Percentiles rank a stretch among this genome's conserved stretches.
Conservation (phyloP, 306 rosid genomes). For the Canavalia ensiformis region DNA sequence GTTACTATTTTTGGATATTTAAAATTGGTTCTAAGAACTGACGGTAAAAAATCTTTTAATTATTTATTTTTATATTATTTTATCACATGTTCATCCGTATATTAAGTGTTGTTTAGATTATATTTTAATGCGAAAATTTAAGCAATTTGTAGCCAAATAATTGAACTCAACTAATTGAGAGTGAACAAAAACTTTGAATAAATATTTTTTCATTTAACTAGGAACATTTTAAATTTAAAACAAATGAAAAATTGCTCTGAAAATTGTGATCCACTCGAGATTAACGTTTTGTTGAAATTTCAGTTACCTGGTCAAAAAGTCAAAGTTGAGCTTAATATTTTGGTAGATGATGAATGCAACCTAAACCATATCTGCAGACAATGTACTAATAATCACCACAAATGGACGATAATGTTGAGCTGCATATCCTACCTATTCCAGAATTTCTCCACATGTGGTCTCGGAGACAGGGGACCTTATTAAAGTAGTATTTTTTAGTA, state of each 20-base stretch:
- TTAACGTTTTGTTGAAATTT: slow-evolving; percentile 10
- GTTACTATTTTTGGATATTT: no score
- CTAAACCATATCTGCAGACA: not conserved
- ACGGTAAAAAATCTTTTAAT: not conserved
- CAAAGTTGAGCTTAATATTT: not conserved
- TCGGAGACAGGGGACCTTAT: slow-evolving; percentile 5
- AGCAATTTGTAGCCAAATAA: not conserved
- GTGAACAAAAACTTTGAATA: not conserved
- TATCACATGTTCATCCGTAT: not conserved
- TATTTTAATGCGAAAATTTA: not conserved
- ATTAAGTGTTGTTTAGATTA: not conserved
- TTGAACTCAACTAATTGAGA: not conserved
- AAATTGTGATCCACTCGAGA: not conserved
- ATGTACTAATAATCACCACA: not conserved
- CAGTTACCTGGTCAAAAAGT: not conserved
- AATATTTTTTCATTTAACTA: not conserved
- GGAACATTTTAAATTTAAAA: not conserved
- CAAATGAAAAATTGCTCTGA: not conserved
- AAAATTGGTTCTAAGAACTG: no score
- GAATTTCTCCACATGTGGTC: slow-evolving; percentile 32
- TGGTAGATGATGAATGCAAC: not conserved
- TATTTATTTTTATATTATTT: not conserved
- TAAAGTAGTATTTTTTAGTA: not conserved
- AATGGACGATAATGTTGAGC: not conserved
- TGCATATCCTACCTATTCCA: not conserved